These are phyloP conservation scores for Dinochytrium kinnereticum DNA, from an alignment of 371 early-diverging fungal species.

Conservation along the genomic window DNA sequence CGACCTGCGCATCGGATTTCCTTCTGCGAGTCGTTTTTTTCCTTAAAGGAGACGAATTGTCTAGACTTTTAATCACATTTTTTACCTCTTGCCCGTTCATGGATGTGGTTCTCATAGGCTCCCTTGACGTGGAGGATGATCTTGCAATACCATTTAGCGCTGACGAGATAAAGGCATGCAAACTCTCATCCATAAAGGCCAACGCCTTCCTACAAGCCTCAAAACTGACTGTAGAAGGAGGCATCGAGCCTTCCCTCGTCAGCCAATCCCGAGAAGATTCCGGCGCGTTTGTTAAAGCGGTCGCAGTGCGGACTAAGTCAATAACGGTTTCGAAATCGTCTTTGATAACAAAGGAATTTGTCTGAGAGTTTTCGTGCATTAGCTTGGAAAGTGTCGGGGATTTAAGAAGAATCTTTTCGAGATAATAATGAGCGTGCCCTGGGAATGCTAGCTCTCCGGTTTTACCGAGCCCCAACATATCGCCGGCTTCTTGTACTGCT, in stretches of 20 bases:
- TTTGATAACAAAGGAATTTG: neutral
- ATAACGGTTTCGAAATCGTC: neutral
- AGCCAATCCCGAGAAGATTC: neutral
- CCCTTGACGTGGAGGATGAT: too few species aligned
- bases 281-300: neutral
- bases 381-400: neutral
- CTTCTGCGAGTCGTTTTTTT: too few species aligned
- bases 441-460: slow-evolving; percentile 32
- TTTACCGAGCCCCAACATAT: slow-evolving; percentile 23
- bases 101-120: slow-evolving; percentile 16
- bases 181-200: neutral
- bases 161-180: neutral
- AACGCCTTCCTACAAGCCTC: neutral
- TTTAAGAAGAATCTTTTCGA: neutral
- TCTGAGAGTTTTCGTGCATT: neutral
- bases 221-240: neutral
- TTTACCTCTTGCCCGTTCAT: too few species aligned
- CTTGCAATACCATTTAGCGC: neutral
- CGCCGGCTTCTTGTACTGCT: slow-evolving; percentile 21
- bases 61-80: too few species aligned
- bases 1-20: too few species aligned
- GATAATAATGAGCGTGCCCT: neutral
- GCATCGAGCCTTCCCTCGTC: neutral
- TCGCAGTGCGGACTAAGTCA: neutral
- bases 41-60: too few species aligned